phyloP scores from a whole-genome alignment of 2,329 filamentous ascomycete genomes.

The Cordyceps javanica region DNA sequence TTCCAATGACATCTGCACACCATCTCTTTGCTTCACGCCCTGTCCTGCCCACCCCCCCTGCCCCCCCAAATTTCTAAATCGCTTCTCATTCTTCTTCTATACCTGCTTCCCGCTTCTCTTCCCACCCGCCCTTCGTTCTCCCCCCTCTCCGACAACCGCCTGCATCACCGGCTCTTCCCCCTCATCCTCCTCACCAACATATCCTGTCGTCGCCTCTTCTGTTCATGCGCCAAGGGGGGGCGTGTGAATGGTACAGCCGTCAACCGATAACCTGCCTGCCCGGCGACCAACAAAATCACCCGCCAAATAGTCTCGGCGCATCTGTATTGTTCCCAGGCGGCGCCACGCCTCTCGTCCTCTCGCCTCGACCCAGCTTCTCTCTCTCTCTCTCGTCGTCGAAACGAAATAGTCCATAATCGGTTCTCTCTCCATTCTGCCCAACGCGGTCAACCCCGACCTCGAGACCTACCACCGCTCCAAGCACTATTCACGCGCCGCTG shows the following conservation, averaged over 20 bases:
- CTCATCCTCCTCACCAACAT: background rate
- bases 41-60: background rate
- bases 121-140: background rate
- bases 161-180: background rate
- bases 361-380: background rate
- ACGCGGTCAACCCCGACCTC: background rate
- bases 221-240: constrained; percentile 8
- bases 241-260: background rate
- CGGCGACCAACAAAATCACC: background rate
- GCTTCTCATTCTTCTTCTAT: background rate
- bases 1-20: constrained; percentile 1
- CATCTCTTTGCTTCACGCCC: constrained; percentile 7
- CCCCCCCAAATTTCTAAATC: background rate
- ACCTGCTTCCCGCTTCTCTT: too few species aligned
- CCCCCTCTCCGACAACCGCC: background rate
- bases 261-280: too few species aligned
- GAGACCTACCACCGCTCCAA: background rate
- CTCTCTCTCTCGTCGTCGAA: background rate
- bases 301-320: background rate
- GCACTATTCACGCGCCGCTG: background rate
- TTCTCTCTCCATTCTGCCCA: background rate
- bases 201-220: constrained; percentile 5
- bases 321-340: background rate
- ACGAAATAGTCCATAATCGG: too few species aligned
- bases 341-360: background rate